These are phyloP conservation scores for Leccinellum rugosiceps DNA, from an alignment of 768 basidiomycete genomes.

Conservation along the genomic window DNA sequence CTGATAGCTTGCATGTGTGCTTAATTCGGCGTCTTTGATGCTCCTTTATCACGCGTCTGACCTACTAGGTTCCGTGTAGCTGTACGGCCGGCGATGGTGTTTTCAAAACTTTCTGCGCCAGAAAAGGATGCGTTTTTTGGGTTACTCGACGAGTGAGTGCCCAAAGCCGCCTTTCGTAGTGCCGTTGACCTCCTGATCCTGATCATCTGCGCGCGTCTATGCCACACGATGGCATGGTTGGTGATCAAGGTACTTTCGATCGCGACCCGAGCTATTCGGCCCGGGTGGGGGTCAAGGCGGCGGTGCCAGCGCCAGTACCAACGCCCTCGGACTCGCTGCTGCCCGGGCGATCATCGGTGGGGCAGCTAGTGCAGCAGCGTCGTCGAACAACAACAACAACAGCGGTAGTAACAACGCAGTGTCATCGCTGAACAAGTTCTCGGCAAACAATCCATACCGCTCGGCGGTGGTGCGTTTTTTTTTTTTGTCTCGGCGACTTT, in stretches of 20 bases:
- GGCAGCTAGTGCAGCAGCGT: no score
- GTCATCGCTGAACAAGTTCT: conserved; percentile 19
- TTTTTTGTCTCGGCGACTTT: no score
- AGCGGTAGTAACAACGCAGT: no score
- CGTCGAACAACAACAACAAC: no score
- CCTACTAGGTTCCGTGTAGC: neutral
- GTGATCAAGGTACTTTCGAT: conserved; percentile 61
- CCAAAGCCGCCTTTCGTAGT: neutral
- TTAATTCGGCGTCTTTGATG: neutral
- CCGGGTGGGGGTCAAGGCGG: conserved; percentile 18
- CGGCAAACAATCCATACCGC: conserved; percentile 29
- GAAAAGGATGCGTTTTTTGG: conserved; percentile 84
- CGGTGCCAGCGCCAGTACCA: neutral
- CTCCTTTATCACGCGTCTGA: neutral
- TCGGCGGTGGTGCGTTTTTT: no score
- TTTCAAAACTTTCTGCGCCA: conserved; percentile 57
- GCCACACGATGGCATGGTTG: neutral
- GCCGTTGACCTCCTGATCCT: neutral
- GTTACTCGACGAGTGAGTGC: conserved; percentile 69
- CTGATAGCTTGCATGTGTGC: neutral
- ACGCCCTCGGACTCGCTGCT: conserved; percentile 10
- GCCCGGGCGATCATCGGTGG: neutral
- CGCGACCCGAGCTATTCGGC: conserved; percentile 65
- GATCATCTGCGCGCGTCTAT: neutral
- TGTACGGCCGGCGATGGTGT: conserved; percentile 52